Conservation (phyloP, 345 rosid species). For the Streptanthus diversifolius region DNA sequence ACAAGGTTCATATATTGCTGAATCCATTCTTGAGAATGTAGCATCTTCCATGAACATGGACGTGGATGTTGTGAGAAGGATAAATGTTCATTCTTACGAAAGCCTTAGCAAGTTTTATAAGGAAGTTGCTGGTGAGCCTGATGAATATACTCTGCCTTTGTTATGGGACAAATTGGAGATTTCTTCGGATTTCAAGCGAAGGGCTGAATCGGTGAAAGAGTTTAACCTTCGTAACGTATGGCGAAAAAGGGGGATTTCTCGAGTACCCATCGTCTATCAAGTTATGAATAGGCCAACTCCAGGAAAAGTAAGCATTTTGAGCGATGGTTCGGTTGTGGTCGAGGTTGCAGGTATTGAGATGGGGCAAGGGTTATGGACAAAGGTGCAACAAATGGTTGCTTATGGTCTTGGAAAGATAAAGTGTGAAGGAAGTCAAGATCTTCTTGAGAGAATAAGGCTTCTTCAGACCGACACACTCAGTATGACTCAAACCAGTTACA, state of each 20-base stretch:
- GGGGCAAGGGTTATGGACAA: constrained; percentile 96
- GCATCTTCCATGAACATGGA: constrained; percentile 70
- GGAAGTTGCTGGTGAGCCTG: constrained; percentile 43
- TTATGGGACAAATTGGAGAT: constrained; percentile 65
- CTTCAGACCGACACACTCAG: constrained; percentile 69
- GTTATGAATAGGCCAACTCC: constrained; percentile 55
- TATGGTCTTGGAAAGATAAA: constrained; percentile 63
- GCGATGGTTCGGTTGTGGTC: constrained; percentile 84
- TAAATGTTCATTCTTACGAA: constrained; percentile 58
- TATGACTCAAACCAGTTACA: constrained; percentile 71
- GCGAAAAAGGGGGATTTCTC: constrained; percentile 76
- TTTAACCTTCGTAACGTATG: constrained; percentile 55
- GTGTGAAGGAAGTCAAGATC: constrained; percentile 41
- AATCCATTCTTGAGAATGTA: constrained; percentile 72
- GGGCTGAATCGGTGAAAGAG: constrained; percentile 50
- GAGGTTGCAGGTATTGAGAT: constrained; percentile 92
- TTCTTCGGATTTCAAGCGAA: constrained; percentile 46
- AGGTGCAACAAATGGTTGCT: constrained; percentile 88
- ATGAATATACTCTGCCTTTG: constrained; percentile 63
- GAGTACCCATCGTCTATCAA: constrained; percentile 54
- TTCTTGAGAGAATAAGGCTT: constrained; percentile 64
- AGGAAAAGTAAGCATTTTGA: constrained; percentile 74
- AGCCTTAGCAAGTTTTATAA: constrained; percentile 58
- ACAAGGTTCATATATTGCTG: constrained; percentile 79
- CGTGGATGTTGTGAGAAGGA: constrained; percentile 57